These are phyloP conservation scores for Przewalskia tangutica DNA, from an alignment of 257 asterid genomes.

Conservation along the genomic window DNA sequence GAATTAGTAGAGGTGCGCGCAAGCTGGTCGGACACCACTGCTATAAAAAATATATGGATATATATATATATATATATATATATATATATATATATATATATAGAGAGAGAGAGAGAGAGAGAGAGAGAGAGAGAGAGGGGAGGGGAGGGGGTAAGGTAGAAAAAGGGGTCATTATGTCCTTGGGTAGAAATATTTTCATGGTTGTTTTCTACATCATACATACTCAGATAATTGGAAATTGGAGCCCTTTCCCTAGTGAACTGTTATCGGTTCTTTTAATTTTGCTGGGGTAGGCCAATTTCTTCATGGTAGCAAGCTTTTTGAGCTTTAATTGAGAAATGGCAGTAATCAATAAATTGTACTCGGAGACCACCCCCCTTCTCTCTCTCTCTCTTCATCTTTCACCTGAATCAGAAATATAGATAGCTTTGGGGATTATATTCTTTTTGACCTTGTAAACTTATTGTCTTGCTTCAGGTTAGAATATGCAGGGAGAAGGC, in stretches of 20 bases:
- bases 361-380: background rate
- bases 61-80: too few relatives aligned
- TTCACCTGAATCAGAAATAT: background rate
- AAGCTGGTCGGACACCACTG: background rate
- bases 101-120: too few relatives aligned
- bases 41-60: background rate
- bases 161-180: background rate
- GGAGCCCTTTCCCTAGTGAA: background rate
- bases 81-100: too few relatives aligned
- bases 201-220: background rate
- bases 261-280: background rate
- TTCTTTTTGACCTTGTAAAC: background rate
- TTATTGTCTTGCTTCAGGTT: constrained; percentile 41
- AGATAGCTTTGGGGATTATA: background rate
- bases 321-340: background rate
- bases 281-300: background rate
- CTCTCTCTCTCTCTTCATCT: background rate
- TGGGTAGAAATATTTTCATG: background rate
- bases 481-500: constrained; percentile 87
- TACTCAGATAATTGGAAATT: background rate
- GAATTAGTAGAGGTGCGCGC: background rate
- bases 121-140: too few relatives aligned
- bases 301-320: background rate
- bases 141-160: background rate
- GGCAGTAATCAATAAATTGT: background rate